These are phyloP conservation scores for Hanseniaspora clermontiae DNA, from an alignment of 805 yeast species.

Conservation along the genomic window DNA sequence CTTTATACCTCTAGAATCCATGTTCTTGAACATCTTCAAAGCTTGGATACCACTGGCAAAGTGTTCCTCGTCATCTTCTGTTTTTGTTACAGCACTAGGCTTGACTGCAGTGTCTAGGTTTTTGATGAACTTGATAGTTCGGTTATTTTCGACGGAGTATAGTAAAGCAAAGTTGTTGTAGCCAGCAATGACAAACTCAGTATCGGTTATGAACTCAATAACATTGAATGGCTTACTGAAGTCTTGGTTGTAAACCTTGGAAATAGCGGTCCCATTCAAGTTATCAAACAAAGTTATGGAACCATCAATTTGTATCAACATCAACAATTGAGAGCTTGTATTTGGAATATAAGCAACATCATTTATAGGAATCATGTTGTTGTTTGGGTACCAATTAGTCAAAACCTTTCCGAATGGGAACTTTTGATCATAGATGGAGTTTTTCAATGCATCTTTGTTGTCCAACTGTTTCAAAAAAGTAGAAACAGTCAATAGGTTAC, in stretches of 20 bases:
- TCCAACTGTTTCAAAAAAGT: constrained; percentile 84
- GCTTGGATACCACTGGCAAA: constrained; percentile 56
- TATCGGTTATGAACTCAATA: constrained; percentile 53
- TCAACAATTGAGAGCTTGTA: constrained; percentile 70
- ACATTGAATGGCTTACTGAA: constrained; percentile 66
- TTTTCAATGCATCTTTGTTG: constrained; percentile 35
- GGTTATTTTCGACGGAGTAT: constrained; percentile 48
- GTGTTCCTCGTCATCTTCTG: constrained; percentile 37
- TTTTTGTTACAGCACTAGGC: constrained; percentile 13
- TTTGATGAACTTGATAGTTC: constrained; percentile 49
- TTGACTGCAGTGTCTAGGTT: constrained; percentile 40
- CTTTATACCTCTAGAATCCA: constrained; percentile 80
- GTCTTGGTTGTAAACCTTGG: constrained; percentile 21
- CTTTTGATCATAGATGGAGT: constrained; percentile 77
- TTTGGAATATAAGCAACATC: constrained; percentile 72
- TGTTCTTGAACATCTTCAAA: constrained; percentile 83
- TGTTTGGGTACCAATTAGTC: constrained; percentile 66
- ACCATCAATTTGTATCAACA: constrained; percentile 36
- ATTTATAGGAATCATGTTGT: constrained; percentile 65
- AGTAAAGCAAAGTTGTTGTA: constrained; percentile 84
- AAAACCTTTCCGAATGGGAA: constrained; percentile 79
- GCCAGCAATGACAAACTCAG: constrained; percentile 73
- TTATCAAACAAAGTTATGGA: constrained; percentile 9
- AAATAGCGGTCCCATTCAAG: constrained; percentile 14
- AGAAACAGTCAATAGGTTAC: constrained; percentile 79